These are phyloP conservation scores for Porogramme epimiltina DNA, from an alignment of 1,284 basidiomycete genomes.

Conservation along the genomic window DNA sequence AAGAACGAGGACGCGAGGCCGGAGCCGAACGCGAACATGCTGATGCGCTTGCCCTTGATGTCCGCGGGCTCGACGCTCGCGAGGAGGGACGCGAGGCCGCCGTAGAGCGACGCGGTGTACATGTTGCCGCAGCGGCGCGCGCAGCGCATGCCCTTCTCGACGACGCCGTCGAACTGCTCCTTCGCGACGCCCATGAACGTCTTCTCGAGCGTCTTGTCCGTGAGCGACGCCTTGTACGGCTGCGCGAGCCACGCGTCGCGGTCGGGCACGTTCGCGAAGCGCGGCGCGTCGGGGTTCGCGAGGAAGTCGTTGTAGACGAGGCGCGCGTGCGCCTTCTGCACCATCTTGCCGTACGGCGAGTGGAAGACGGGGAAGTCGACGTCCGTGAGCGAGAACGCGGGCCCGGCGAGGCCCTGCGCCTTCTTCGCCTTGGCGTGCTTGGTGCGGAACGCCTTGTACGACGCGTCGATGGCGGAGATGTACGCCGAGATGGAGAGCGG, in stretches of 20 bases:
- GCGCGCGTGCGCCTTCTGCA: conserved; percentile 96
- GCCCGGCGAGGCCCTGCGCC: conserved; percentile 43
- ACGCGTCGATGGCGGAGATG: conserved; percentile 90
- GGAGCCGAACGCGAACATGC: conserved; percentile 93
- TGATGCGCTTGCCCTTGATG: conserved; percentile 80
- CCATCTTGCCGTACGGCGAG: conserved; percentile 97
- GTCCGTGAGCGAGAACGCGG: conserved; percentile 71
- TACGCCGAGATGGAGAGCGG: conserved; percentile 96
- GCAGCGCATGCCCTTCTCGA: conserved; percentile 80
- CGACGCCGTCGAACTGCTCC: conserved; percentile 68
- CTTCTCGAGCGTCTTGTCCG: conserved; percentile 96
- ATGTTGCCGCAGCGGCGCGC: conserved; percentile 94
- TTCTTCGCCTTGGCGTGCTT: conserved; percentile 75
- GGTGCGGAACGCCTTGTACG: conserved; percentile 86
- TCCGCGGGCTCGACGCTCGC: conserved; percentile 68
- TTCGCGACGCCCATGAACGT: conserved; percentile 81
- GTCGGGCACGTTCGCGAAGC: conserved; percentile 76
- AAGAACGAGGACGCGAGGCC: conserved; percentile 94
- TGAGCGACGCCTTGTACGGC: conserved; percentile 75
- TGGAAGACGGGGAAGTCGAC: conserved; percentile 94
- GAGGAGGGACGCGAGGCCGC: conserved; percentile 86
- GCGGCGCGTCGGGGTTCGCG: conserved; percentile 70
- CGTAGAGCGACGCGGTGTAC: conserved; percentile 98
- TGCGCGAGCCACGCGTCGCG: conserved; percentile 70
- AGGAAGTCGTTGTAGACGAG: conserved; percentile 94